Base-by-base conservation (phyloP, 2,329 filamentous ascomycete genomes). In the Penicillium sp. region DNA sequence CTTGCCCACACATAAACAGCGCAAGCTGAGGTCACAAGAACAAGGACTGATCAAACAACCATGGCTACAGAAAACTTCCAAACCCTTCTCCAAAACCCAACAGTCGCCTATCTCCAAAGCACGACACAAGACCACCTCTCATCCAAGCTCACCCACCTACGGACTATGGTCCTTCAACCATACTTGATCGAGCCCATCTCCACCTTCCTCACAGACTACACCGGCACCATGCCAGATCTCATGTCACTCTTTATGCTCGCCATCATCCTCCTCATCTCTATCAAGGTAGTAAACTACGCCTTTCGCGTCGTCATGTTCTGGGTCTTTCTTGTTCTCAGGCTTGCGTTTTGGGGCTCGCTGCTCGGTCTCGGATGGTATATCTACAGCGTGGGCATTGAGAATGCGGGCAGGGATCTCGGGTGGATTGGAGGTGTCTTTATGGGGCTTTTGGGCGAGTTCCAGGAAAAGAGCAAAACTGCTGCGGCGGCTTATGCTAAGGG, bases 251-350 rank as follows among this genome's bases (percentile, higher is more conserved):
- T 71, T 7, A 49, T 84, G 8, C 73, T 88, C 3, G 70, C 85
- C 37, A 58, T 83, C 27, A 71, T 83, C 47, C 69, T 92, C 43
- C 75, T 89, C 64, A 66, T 91, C 49, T 78, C 77, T 11, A 70
- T 85, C 51, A 80, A 81, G 56, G 75, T 93, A 35, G 72, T 85
- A 56, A 79, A 84, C 65, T 86, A 87, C 73, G 74, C 89, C 14
- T 82, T 84, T 53, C 80, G 88, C 52, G 72, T 89, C 16, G 76
- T 95, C 50, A 74, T 89, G 64, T 95, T 84, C 74, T 89, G 89
- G 82, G 80, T 89, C 44, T 75, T 80, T n/a, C 64, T 95, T 47
- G 76, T 77, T 10, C 67, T 88, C 55, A 73, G 79, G 19, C 58
- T 89, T 35, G 67, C 80, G 1, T 82, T 89, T 55, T 93, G 83